Evolutionary conservation across 2,329 filamentous ascomycete species (phyloP).

Genomic region (Colletotrichum cuscutae): DNA sequence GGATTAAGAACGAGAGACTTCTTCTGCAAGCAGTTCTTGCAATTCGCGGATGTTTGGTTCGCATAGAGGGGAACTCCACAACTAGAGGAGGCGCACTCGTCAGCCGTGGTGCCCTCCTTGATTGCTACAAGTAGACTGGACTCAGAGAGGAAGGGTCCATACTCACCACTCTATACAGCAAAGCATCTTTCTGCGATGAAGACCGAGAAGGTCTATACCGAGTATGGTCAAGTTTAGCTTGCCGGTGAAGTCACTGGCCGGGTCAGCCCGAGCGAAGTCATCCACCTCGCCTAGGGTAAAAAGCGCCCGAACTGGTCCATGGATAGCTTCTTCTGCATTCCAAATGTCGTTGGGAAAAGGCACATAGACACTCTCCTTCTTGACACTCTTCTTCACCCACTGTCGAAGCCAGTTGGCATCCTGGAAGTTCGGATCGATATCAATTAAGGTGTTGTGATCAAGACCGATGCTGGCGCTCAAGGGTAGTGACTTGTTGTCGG

Average conservation of each 20-base stretch:
- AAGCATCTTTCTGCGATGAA: slow-evolving; percentile 45
- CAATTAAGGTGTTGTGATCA: slow-evolving; percentile 58
- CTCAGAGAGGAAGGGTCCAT: neutral
- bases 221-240: slow-evolving; percentile 49
- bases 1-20: slow-evolving; percentile 50
- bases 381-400: slow-evolving; percentile 57
- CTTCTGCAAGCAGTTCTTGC: slow-evolving; percentile 48
- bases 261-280: slow-evolving; percentile 48
- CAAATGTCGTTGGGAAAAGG: slow-evolving; percentile 55
- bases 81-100: slow-evolving; percentile 40
- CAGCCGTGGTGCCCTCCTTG: neutral
- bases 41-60: slow-evolving; percentile 53
- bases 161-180: slow-evolving; percentile 54
- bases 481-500: slow-evolving; percentile 2
- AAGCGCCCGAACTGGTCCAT: slow-evolving; percentile 46
- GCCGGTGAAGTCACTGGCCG: slow-evolving; percentile 48
- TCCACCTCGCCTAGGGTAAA: slow-evolving; percentile 57
- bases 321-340: slow-evolving; percentile 46
- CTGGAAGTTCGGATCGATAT: slow-evolving; percentile 63
- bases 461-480: slow-evolving; percentile 40
- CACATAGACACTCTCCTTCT: slow-evolving; percentile 60
- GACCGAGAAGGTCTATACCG: slow-evolving; percentile 43
- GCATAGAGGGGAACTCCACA: slow-evolving; percentile 65
- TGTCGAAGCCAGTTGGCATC: slow-evolving; percentile 65
- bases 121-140: neutral